Base-by-base conservation (phyloP, 345 rosid genomes). In the Microthlaspi erraticum region DNA sequence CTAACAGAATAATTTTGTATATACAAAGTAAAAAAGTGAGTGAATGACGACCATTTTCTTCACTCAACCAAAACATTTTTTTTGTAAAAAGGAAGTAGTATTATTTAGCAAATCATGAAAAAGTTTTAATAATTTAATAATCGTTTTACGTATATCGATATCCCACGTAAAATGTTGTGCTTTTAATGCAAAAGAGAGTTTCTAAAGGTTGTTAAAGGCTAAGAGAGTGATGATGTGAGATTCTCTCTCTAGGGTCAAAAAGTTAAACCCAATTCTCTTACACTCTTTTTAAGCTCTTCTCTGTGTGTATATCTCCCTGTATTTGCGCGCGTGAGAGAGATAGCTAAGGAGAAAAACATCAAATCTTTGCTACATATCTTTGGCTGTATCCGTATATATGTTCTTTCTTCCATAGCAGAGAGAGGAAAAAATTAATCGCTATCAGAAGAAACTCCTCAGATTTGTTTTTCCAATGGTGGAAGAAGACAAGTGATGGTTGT, bases 91-190 rank as follows among this genome's bases (percentile, higher is more conserved):
- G 4, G 29, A 5, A 26, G 29, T 26, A 26, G 29, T 16, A 34
- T 9, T 36, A 37, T 60, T 18, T 37, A 26, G 20, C 41, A 50
- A 12, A 42, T 44, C 6, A 12, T 16, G 58, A 38, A 41, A 49
- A 26, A 13, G 8, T 37, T 36, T 8, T 7, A 8, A 48, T 26
- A 56, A 26, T n/a, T n/a, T 23, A 23, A 23, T 23, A 26, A 26
- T n/a, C n/a, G 3, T 32, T 66, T 74, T n/a, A 66, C 72, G 73
- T 74, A 0, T 5, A 67, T 67, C 68, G 56, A 74, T 74, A 75
- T 68, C 83, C 80, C 91, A 85, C 87, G 83, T 81, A 77, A 78
- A 72, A 56, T 74, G 80, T 74, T 68, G 64, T 66, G 80, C 89
- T 85, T 89, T 84, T 81, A 58, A 88, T 80, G 86, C 85, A 55